These are phyloP conservation scores for Aspergillus taichungensis DNA, from an alignment of 495 filamentous ascomycete species.

Conservation along the genomic window DNA sequence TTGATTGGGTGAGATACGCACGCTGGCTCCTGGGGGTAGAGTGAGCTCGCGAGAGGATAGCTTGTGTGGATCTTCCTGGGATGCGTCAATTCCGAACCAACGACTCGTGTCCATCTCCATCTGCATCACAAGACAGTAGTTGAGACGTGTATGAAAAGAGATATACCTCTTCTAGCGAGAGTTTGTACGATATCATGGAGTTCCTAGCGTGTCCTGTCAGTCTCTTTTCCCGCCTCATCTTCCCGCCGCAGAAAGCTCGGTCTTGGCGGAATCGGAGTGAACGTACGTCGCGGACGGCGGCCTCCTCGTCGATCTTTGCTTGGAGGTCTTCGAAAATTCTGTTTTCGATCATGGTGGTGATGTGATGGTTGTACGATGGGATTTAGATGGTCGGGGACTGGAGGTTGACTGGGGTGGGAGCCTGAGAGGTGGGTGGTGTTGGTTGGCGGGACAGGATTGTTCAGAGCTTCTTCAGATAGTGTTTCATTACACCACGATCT, in stretches of 20 bases:
- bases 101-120: no score
- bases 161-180: constrained; percentile 60
- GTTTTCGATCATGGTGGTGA: constrained; percentile 56
- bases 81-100: no score
- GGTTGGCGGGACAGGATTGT: neutral
- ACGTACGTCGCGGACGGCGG: constrained; percentile 62
- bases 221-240: constrained; percentile 8
- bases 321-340: constrained; percentile 84
- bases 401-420: constrained; percentile 5
- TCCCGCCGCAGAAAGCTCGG: no score
- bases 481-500: no score
- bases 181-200: constrained; percentile 71
- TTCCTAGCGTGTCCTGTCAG: constrained; percentile 39
- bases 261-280: constrained; percentile 6
- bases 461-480: no score
- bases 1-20: constrained; percentile 32
- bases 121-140: no score
- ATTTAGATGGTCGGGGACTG: neutral
- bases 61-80: constrained; percentile 56
- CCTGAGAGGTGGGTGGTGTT: constrained; percentile 9
- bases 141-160: no score
- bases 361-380: constrained; percentile 1
- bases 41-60: constrained; percentile 80
- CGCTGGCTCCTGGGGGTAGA: constrained; percentile 71
- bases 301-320: constrained; percentile 81